Conservation (phyloP, 352 stramenopile genomes). For the Phytophthora ramorum region DNA sequence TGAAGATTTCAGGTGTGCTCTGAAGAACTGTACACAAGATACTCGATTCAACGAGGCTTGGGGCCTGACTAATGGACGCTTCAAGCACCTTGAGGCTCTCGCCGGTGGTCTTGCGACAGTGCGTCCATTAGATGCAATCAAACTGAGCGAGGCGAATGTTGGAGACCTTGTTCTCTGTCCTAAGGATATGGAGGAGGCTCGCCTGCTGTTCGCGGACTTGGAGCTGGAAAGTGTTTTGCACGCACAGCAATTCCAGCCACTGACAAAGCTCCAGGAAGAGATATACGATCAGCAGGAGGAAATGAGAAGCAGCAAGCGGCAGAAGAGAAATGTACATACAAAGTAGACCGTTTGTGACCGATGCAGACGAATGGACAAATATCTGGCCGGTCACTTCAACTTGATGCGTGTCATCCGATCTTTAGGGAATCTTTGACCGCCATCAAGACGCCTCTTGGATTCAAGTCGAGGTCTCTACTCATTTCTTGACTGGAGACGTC, state of each 20-base stretch:
- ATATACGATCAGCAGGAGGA: constrained; percentile 19
- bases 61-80: constrained; percentile 39
- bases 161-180: constrained; percentile 23
- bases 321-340: constrained; percentile 1
- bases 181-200: constrained; percentile 28
- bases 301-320: constrained; percentile 6
- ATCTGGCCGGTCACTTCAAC: not conserved
- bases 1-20: constrained; percentile 25
- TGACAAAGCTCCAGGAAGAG: constrained; percentile 27
- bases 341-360: not conserved
- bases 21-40: constrained; percentile 26
- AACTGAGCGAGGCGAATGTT: constrained; percentile 3
- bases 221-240: constrained; percentile 44
- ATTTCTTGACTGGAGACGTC: constrained; percentile 12
- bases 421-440: constrained; percentile 16
- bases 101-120: constrained; percentile 57
- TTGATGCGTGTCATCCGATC: constrained; percentile 24
- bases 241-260: constrained; percentile 44
- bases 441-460: constrained; percentile 18
- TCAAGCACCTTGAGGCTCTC: constrained; percentile 52
- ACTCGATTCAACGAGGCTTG: constrained; percentile 48
- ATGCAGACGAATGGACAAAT: not conserved
- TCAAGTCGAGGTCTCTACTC: constrained; percentile 12
- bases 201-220: constrained; percentile 30
- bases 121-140: constrained; percentile 14